Percentiles rank a stretch among this genome's conserved stretches.
These are phyloP conservation scores for Aspergillus piperis DNA, from an alignment of 2,329 filamentous ascomycete species.

Conservation along the genomic window DNA sequence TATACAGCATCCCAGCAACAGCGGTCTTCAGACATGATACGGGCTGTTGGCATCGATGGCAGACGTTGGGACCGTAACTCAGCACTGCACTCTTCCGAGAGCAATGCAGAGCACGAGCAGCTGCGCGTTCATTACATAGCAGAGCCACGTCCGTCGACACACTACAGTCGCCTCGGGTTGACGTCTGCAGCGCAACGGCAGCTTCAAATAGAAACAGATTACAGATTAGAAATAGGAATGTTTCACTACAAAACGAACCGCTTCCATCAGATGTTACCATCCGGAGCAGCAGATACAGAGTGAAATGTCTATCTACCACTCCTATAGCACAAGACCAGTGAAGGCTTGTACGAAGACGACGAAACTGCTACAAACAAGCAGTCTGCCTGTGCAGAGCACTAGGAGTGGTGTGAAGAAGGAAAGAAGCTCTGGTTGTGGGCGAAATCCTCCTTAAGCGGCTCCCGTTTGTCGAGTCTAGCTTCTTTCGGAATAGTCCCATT, in stretches of 20 bases:
- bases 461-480: conserved; percentile 19
- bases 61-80: neutral
- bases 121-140: neutral
- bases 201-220: neutral
- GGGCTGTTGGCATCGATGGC: neutral
- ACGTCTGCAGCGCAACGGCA: neutral
- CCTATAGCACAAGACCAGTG: conserved; percentile 47
- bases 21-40: neutral
- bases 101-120: neutral
- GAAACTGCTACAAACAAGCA: conserved; percentile 35
- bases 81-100: neutral
- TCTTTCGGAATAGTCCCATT: conserved; percentile 20
- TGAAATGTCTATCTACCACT: conserved; percentile 65
- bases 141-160: neutral
- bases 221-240: conserved; percentile 46
- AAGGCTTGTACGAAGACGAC: conserved; percentile 36
- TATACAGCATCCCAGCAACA: neutral
- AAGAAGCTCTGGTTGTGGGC: conserved; percentile 15
- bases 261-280: conserved; percentile 70
- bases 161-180: neutral
- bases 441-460: conserved; percentile 26
- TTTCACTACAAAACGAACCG: conserved; percentile 78
- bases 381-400: conserved; percentile 43
- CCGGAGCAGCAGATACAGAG: conserved; percentile 88
- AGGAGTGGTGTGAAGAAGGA: conserved; percentile 40